These are phyloP conservation scores for Melocanna baccifera DNA, from an alignment of 176 grass and related monocot species.

Conservation along the genomic window DNA sequence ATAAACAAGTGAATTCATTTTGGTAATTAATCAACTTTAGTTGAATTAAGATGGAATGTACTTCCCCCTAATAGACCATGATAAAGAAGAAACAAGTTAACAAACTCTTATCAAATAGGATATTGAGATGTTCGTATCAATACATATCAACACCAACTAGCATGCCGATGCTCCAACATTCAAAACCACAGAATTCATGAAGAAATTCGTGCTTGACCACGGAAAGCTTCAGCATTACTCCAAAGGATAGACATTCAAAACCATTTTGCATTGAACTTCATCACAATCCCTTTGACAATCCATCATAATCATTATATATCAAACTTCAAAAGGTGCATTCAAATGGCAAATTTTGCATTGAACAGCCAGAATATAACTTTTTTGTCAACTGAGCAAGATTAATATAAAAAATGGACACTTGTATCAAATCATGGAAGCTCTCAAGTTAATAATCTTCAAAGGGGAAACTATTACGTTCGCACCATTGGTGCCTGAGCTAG, in stretches of 20 bases:
- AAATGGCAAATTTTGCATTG: conserved; percentile 9
- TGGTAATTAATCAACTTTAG: not conserved
- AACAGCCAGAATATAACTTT: not conserved
- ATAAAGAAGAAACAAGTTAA: not conserved
- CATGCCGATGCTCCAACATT: not conserved
- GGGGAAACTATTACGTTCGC: not conserved
- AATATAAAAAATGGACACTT: not conserved
- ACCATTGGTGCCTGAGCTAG: not conserved
- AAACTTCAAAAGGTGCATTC: not conserved
- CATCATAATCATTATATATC: not conserved
- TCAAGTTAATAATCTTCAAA: not conserved
- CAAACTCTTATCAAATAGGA: not conserved
- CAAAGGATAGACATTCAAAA: conserved; percentile 6
- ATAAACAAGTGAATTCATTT: not conserved
- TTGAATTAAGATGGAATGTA: conserved; percentile 20
- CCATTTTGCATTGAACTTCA: not conserved
- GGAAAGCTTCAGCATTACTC: not conserved
- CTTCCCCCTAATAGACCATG: not conserved
- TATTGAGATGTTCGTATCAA: not conserved
- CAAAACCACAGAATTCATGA: not conserved
- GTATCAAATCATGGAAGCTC: not conserved
- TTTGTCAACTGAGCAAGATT: not conserved
- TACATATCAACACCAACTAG: conserved; percentile 4
- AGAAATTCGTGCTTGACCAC: not conserved
- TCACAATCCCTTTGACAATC: not conserved